Conservation (phyloP, 768 basidiomycete species). For the Mycena capillaripes region DNA sequence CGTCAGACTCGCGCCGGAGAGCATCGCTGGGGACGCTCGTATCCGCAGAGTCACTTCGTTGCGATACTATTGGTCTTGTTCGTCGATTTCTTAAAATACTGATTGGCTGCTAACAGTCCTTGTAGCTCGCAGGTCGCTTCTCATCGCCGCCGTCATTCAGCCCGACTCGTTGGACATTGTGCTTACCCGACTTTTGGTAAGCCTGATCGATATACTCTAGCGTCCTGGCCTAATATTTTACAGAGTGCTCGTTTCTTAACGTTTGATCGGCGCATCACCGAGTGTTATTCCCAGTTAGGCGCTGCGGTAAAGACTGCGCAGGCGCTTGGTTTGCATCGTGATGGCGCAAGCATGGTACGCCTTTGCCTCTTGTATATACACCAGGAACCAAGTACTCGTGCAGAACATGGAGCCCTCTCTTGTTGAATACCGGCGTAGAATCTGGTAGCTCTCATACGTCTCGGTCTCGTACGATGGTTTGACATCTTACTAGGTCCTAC, state of each 20-base stretch:
- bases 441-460: conserved; percentile 71
- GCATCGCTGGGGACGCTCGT: conserved; percentile 84
- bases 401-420: conserved; percentile 82
- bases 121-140: conserved; percentile 85
- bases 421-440: conserved; percentile 90
- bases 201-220: conserved; percentile 66
- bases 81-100: conserved; percentile 48
- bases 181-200: conserved; percentile 89
- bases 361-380: not conserved
- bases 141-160: conserved; percentile 94
- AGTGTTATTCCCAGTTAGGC: conserved; percentile 96
- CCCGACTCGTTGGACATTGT: conserved; percentile 94
- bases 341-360: conserved; percentile 85
- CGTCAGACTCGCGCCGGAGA: conserved; percentile 87
- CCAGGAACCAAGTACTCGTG: conserved; percentile 26
- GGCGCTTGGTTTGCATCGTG: conserved; percentile 92
- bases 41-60: conserved; percentile 84
- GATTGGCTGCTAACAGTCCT: conserved; percentile 31
- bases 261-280: conserved; percentile 89
- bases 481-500: conserved; percentile 73
- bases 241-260: conserved; percentile 72
- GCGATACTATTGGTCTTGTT: conserved; percentile 96
- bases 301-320: conserved; percentile 95
- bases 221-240: conserved; percentile 54
- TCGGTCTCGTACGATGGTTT: conserved; percentile 3